Percentiles rank a stretch among this genome's conserved stretches.
These are phyloP conservation scores for Hymenoscyphus occultus DNA, from an alignment of 2,329 filamentous ascomycete species.

Conservation along the genomic window DNA sequence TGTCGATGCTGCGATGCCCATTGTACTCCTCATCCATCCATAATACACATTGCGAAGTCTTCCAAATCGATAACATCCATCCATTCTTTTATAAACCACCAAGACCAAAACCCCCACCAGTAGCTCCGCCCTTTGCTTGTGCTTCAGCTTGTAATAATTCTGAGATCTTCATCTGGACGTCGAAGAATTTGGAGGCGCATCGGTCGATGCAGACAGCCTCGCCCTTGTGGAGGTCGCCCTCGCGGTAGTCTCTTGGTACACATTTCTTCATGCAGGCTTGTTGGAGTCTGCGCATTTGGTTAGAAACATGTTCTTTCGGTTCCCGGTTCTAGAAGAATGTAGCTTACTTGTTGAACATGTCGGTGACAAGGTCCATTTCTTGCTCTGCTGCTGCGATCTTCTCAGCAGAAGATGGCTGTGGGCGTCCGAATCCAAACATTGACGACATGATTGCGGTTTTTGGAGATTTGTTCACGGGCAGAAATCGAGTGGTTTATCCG, in stretches of 20 bases:
- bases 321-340: background rate
- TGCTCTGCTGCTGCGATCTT: constrained; percentile 96
- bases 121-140: constrained; percentile 59
- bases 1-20: background rate
- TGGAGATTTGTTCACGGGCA: background rate
- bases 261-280: constrained; percentile 93
- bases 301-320: background rate
- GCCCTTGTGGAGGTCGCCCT: constrained; percentile 97
- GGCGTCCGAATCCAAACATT: constrained; percentile 69
- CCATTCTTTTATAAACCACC: constrained; percentile 41
- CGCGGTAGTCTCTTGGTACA: constrained; percentile 87
- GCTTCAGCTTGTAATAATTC: constrained; percentile 94
- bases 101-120: constrained; percentile 46
- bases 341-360: constrained; percentile 93
- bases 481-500: background rate
- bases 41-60: constrained; percentile 15
- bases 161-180: constrained; percentile 95
- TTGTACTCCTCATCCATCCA: constrained; percentile 6
- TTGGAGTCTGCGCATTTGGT: constrained; percentile 59
- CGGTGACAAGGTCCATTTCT: constrained; percentile 95
- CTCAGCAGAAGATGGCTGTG: constrained; percentile 89
- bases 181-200: constrained; percentile 97
- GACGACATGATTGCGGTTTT: constrained; percentile 54
- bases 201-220: constrained; percentile 97
- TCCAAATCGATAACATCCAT: background rate